phyloP scores from a whole-genome alignment of 192 early-diverging fungal genomes.

The Linnemannia zychae region DNA sequence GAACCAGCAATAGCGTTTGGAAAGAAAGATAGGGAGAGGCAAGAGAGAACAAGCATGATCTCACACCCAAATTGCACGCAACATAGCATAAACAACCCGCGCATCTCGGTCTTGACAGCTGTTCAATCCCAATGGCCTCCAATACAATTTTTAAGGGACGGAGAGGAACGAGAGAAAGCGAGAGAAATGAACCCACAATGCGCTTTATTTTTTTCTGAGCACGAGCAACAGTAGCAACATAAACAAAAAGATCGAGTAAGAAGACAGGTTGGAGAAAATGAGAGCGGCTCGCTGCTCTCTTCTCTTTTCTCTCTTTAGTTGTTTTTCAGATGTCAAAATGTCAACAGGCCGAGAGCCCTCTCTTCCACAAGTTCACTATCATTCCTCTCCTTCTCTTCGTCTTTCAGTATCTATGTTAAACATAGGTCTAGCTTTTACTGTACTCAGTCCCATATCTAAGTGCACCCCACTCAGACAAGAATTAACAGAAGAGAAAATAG shows the following conservation, averaged over 20 bases:
- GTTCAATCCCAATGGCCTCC: neutral
- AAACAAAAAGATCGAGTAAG: neutral
- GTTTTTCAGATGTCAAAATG: constrained; percentile 7
- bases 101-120: neutral
- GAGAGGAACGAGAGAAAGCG: neutral
- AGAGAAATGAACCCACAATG: neutral
- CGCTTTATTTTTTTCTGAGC: neutral
- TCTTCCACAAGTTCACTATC: neutral
- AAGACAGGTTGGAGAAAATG: neutral
- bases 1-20: neutral
- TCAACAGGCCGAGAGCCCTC: neutral
- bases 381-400: neutral
- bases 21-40: neutral
- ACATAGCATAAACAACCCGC: neutral
- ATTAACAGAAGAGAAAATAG: neutral
- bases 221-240: neutral
- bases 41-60: neutral
- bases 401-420: neutral
- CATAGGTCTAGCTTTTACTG: neutral
- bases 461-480: neutral
- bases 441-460: neutral
- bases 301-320: neutral
- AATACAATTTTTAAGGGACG: neutral
- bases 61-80: no score
- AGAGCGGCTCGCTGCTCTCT: constrained; percentile 1